Base-by-base conservation (phyloP, 352 stramenopile species). In the Hyaloperonospora brassicae region DNA sequence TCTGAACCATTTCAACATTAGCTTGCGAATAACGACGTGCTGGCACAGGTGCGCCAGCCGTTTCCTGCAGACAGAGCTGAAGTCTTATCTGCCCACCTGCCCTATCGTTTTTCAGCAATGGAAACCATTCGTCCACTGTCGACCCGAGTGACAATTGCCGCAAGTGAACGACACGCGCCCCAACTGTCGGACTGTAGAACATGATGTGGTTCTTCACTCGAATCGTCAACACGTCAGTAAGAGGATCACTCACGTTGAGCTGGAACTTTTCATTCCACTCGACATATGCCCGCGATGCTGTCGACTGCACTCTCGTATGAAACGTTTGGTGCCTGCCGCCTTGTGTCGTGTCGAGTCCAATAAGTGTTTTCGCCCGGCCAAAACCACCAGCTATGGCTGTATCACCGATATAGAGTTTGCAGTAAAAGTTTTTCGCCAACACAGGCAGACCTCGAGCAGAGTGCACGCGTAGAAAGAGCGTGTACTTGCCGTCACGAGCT, bases 181-280 rank as follows among this genome's bases (percentile, higher is more conserved):
- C 79, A 42, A 89, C 70, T 1, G 66, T 68, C 38, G 76, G 76
- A 47, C 73, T 80, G 60, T 84, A 85, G 27, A 89, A 24, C 63
- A 79, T 55, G 52, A 81, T 62, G 42, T 87, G 76, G 51, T 64
- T 86, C 70, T 87, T 89, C 23, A 87, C 75, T 39, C 79, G 79
- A 57, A 89, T 78, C 34, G 71, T 86, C 23, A 89, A 45, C 17
- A 87, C 68, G 53, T 86, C 68, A 11, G 61, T 65, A 17, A 57
- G 53, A 2, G 76, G 70, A 27, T 85, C 62, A 13, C 61, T 59
- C 0, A 89, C 58, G 14, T 68, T 66, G 36, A 87, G 42, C 47
- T 87, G 66, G 24, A 89, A 86, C 67, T 89, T 87, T 35, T 89
- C 68, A 51, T 87, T 89, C 79, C 79, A 89, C 35, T 84, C 50